These are phyloP conservation scores for Metschnikowia amazonensis DNA, from an alignment of 805 yeast species.

Conservation along the genomic window DNA sequence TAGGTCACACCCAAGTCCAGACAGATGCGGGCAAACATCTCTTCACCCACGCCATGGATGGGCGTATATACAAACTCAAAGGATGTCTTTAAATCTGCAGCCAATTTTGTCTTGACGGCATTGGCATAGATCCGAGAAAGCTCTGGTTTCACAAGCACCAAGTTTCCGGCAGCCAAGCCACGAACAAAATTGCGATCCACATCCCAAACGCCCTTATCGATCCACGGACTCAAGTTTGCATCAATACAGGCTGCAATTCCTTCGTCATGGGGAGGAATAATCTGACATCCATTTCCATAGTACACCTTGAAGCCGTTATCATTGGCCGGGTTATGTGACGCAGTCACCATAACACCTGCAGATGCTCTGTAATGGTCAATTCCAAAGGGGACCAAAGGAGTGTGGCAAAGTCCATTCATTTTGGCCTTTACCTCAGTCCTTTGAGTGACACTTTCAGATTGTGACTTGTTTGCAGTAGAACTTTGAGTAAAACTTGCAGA, in stretches of 20 bases:
- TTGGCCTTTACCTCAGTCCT: neutral
- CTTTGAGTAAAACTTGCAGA: too few relatives aligned
- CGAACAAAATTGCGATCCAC: conserved; percentile 32
- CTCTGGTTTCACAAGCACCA: conserved; percentile 42
- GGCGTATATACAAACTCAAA: conserved; percentile 79
- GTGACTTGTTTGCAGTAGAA: too few relatives aligned
- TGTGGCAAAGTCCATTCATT: conserved; percentile 49
- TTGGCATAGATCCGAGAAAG: conserved; percentile 41
- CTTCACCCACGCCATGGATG: conserved; percentile 90
- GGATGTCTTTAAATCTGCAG: conserved; percentile 23
- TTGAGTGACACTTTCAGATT: too few relatives aligned
- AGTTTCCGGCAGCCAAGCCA: conserved; percentile 22
- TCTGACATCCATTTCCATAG: conserved; percentile 92
- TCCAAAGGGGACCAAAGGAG: conserved; percentile 90
- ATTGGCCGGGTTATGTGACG: conserved; percentile 79
- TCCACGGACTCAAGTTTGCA: conserved; percentile 59
- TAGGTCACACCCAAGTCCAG: conserved; percentile 32
- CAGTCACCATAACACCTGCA: conserved; percentile 91
- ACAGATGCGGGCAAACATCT: conserved; percentile 47
- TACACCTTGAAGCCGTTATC: conserved; percentile 96
- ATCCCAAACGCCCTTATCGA: conserved; percentile 43
- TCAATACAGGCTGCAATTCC: conserved; percentile 66
- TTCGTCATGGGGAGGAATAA: conserved; percentile 84
- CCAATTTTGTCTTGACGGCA: conserved; percentile 25
- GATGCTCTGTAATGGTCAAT: conserved; percentile 60